Conservation (phyloP, 352 stramenopile species). For the Globisporangium spinosum region DNA sequence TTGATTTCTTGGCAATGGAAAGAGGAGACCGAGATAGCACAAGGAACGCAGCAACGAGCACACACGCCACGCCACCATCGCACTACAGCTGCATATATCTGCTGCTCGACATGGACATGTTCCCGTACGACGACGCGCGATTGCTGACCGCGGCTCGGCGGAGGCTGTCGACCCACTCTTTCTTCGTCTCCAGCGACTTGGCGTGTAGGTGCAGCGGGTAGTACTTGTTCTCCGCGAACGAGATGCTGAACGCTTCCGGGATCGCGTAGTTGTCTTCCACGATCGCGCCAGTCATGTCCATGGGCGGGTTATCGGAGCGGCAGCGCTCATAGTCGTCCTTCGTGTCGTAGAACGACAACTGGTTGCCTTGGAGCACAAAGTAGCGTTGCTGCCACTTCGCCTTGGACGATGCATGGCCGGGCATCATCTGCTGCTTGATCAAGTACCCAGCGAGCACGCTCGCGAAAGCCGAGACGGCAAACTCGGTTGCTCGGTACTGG, state of each 20-base stretch:
- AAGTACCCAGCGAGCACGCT: conserved; percentile 76
- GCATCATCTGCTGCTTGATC: conserved; percentile 78
- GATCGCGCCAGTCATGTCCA: conserved; percentile 72
- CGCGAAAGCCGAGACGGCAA: conserved; percentile 66
- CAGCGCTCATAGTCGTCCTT: conserved; percentile 86
- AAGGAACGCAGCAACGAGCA: background rate
- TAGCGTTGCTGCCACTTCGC: conserved; percentile 87
- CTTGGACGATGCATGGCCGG: conserved; percentile 31
- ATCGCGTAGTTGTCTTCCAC: conserved; percentile 78
- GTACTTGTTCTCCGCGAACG: conserved; percentile 77
- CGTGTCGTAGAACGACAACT: conserved; percentile 82
- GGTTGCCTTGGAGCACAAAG: conserved; percentile 76
- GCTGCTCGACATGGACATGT: conserved; percentile 17
- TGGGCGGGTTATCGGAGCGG: conserved; percentile 71
- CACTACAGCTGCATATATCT: conserved; percentile 38
- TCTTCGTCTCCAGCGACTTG: conserved; percentile 72
- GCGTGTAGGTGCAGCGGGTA: conserved; percentile 79
- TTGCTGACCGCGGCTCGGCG: conserved; percentile 43
- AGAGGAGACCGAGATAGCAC: background rate
- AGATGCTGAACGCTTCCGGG: conserved; percentile 77
- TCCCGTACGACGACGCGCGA: conserved; percentile 19
- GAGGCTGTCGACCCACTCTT: conserved; percentile 77
- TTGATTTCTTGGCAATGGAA: background rate
- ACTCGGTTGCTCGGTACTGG: conserved; percentile 83
- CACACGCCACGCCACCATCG: background rate